Evolutionary conservation across 2,329 filamentous ascomycete species (phyloP).

Genomic region (Colletotrichum chlorophyti): DNA sequence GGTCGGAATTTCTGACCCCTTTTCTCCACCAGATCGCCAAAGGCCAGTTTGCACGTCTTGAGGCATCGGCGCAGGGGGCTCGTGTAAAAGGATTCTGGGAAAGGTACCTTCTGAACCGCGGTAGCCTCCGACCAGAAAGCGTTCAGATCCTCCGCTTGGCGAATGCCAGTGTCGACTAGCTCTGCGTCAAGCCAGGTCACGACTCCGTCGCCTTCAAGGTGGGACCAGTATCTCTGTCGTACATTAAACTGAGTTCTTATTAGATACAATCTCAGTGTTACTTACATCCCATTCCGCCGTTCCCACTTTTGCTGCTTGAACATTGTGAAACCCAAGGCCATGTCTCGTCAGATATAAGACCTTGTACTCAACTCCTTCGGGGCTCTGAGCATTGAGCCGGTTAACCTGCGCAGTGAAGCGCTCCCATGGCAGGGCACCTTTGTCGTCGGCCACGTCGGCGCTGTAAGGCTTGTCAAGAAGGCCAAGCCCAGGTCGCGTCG

Average conservation of each 20-base stretch:
- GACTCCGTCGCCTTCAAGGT: slow-evolving; percentile 45
- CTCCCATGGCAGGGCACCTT: slow-evolving; percentile 55
- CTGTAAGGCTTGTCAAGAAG: slow-evolving; percentile 56
- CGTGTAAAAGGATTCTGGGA: slow-evolving; percentile 62
- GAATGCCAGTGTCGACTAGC: slow-evolving; percentile 58
- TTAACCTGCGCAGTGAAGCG: slow-evolving; percentile 55
- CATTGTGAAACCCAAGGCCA: slow-evolving; percentile 58
- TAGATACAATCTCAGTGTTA: not conserved
- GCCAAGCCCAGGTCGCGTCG: slow-evolving; percentile 57
- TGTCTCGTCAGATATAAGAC: slow-evolving; percentile 63
- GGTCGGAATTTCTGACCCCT: slow-evolving; percentile 53
- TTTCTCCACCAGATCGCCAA: slow-evolving; percentile 45
- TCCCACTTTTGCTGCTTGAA: slow-evolving; percentile 62
- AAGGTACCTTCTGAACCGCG: slow-evolving; percentile 51
- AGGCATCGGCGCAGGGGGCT: slow-evolving; percentile 66
- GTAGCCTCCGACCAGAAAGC: slow-evolving; percentile 58
- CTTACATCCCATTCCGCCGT: slow-evolving; percentile 61
- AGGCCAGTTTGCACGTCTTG: slow-evolving; percentile 61
- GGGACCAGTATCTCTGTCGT: slow-evolving; percentile 42
- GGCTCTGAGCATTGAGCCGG: slow-evolving; percentile 50
- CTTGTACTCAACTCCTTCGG: slow-evolving; percentile 56
- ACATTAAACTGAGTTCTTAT: no score
- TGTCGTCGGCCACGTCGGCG: slow-evolving; percentile 23
- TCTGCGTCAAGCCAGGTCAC: slow-evolving; percentile 50
- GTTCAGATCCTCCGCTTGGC: slow-evolving; percentile 59